Base-by-base conservation (phyloP, 805 yeast genomes). In the Suhomyces prunicola region DNA sequence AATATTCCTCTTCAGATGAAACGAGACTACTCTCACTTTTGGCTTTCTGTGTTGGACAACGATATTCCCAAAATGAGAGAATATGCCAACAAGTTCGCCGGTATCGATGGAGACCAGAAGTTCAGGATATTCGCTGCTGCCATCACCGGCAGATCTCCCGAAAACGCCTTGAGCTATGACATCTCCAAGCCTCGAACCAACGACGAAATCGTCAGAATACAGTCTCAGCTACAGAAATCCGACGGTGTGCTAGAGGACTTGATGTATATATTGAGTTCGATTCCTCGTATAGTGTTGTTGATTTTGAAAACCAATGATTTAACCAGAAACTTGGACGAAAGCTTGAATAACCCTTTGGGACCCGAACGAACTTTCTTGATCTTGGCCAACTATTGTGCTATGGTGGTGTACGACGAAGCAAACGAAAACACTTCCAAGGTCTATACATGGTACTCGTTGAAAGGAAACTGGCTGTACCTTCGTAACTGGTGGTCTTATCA, bases 221-320 rank as follows among this genome's bases (percentile, higher is more conserved):
- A 87, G 46, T 64, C 63, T 3, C 82, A 86, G 7, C 64, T 94
- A 36, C 70, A 70, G 15, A 64, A 81, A n/a, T 77, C 81, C 15
- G 83, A 84, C 6, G 86, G 86, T 0, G 71, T 90, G 8, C 65
- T 96, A 15, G 81, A 85, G 17, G 87, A 86, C 59, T 74, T 94
- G 62, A 92, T 94, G 96, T 71, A 80, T 13, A 80, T 94, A 46
- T 74, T 94, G 41, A 83, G 92, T 10, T 73, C 79, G 13, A 83
- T 94, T 73, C 99, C 99, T 1, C 76, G 92, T 44, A 83, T 92
- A 15, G 97, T 94, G 22, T 68, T 94, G 27, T 77, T 94, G 55
- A 89, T 94, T 46, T 74, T 94, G 63, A 94, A 94, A 66, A 96
- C 99, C 0, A 94, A 94, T 66, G 99, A 94, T 71, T 77, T 94